These are phyloP conservation scores for Lyophyllum decastes DNA, from an alignment of 768 basidiomycete genomes.

Conservation along the genomic window DNA sequence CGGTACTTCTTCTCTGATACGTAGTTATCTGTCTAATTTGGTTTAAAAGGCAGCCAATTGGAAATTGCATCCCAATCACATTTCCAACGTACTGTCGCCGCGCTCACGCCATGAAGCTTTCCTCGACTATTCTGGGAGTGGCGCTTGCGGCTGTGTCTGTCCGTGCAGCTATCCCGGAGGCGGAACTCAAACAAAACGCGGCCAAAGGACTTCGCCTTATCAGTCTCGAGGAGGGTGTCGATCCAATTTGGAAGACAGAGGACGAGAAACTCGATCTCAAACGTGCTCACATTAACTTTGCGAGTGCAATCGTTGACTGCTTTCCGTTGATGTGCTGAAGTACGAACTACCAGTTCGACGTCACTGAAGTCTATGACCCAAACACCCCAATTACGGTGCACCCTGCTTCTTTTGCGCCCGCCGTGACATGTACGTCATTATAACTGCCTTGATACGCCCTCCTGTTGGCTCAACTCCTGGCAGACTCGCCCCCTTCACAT, in stretches of 20 bases:
- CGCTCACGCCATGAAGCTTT: constrained; percentile 4
- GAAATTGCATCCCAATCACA: neutral
- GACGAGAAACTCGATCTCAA: constrained; percentile 31
- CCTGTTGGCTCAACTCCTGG: neutral
- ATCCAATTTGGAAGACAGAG: constrained; percentile 33
- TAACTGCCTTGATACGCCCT: too few species aligned
- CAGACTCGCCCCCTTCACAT: constrained; percentile 14
- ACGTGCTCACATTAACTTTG: constrained; percentile 22
- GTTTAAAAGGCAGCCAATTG: neutral
- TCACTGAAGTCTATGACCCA: constrained; percentile 31
- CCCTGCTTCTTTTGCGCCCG: constrained; percentile 3
- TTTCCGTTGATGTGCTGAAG: neutral
- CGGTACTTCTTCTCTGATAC: neutral
- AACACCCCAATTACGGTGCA: constrained; percentile 10
- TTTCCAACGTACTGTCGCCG: neutral
- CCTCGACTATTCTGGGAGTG: constrained; percentile 2
- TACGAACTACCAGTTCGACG: constrained; percentile 26
- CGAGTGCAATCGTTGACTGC: constrained; percentile 13
- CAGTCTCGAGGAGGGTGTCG: constrained; percentile 26
- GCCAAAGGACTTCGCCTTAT: constrained; percentile 32
- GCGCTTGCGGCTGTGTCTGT: constrained; percentile 1
- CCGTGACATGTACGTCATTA: constrained; percentile 7
- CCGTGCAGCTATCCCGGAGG: constrained; percentile 16
- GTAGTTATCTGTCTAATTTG: neutral
- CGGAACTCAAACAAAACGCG: constrained; percentile 26